phyloP scores from a whole-genome alignment of 225 moss, liverwort and hornwort genomes.

The Pleurozium schreberi region DNA sequence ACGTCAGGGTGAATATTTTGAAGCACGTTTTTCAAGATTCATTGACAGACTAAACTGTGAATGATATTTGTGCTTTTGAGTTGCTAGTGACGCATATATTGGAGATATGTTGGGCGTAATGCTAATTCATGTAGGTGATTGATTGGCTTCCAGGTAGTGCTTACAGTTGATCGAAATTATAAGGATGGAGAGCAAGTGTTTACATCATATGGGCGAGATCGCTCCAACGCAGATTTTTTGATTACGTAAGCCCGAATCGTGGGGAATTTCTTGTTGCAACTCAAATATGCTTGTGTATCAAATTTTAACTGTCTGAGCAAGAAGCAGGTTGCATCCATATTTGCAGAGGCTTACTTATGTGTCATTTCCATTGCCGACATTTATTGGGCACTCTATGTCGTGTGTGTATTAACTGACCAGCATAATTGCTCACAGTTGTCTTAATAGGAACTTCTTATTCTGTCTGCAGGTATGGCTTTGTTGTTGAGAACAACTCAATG shows the following conservation, averaged over 20 bases:
- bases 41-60: background rate
- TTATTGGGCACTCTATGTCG: background rate
- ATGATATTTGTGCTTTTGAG: background rate
- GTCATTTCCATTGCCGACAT: background rate
- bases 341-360: background rate
- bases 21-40: background rate
- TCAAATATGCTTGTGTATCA: background rate
- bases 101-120: background rate
- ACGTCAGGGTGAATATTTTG: background rate
- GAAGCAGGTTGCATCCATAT: background rate
- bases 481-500: constrained; percentile 49
- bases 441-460: background rate
- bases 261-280: background rate
- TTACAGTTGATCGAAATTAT: constrained; percentile 67
- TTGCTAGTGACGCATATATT: background rate
- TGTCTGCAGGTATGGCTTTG: constrained; percentile 84
- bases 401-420: background rate
- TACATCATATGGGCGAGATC: constrained; percentile 74
- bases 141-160: constrained; percentile 55
- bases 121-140: background rate
- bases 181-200: constrained; percentile 81
- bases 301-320: background rate
- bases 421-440: background rate
- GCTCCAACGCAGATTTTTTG: constrained; percentile 78
- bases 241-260: constrained; percentile 45